Conservation (phyloP, 2,329 filamentous ascomycete genomes). For the Colletotrichum falcatum region DNA sequence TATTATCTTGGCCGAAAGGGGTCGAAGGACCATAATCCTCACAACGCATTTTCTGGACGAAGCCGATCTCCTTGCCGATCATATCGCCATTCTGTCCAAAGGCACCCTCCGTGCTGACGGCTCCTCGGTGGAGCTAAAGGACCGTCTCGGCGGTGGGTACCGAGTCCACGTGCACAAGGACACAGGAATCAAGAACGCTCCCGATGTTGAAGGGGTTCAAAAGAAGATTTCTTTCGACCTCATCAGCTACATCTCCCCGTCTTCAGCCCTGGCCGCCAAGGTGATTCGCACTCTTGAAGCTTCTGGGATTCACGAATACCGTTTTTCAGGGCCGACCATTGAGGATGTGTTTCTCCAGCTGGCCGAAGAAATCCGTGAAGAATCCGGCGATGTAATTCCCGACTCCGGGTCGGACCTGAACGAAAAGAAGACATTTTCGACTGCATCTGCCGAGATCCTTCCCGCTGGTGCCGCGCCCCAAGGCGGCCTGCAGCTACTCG, state of each 20-base stretch:
- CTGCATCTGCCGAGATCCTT: constrained; percentile 12
- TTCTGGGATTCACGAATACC: constrained; percentile 78
- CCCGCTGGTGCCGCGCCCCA: constrained; percentile 16
- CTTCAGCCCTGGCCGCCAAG: constrained; percentile 76
- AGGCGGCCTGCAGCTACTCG: constrained; percentile 67
- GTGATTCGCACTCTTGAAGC: constrained; percentile 78
- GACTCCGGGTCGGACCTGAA: constrained; percentile 27
- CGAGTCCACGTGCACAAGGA: constrained; percentile 79
- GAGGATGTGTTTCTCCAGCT: constrained; percentile 93
- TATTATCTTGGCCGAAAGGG: constrained; percentile 87
- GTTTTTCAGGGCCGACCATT: constrained; percentile 88
- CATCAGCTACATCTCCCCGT: constrained; percentile 77
- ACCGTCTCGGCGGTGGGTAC: constrained; percentile 85
- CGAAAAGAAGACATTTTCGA: constrained; percentile 47
- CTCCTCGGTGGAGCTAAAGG: constrained; percentile 87
- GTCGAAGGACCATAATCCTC: constrained; percentile 83
- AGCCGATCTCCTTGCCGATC: constrained; percentile 88
- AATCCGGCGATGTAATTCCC: constrained; percentile 26
- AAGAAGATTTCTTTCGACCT: constrained; percentile 76
- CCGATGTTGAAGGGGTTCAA: constrained; percentile 65
- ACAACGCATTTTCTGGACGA: constrained; percentile 97
- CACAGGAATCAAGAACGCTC: constrained; percentile 59
- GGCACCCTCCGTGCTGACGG: constrained; percentile 85
- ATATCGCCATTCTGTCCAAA: constrained; percentile 89
- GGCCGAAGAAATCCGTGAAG: constrained; percentile 78